Base-by-base conservation (phyloP, 2,329 filamentous ascomycete genomes). In the Aspergillus sergii region DNA sequence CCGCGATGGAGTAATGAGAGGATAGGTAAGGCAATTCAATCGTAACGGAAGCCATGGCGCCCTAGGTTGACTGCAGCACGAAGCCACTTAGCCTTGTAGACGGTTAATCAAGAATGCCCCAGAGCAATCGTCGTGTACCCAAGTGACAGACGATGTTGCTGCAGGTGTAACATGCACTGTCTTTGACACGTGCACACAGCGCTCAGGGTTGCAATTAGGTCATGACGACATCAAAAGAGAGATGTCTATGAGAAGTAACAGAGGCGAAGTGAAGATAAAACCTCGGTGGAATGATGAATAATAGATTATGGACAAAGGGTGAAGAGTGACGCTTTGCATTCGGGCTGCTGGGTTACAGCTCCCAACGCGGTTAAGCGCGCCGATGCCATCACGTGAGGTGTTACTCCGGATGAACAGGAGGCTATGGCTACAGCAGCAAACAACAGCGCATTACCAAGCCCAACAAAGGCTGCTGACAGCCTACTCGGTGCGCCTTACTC, bases 1-100 rank as follows among this genome's bases (percentile, higher is more conserved):
- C 84, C 12, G 86, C 80, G 55, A 89, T 76, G 34, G 82, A 80
- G 72, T 85, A 88, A 69, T 86, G 86, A 58, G 83, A 82, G 66
- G 87, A 82, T 51, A 90, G 76, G 74, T 86, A 88, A 63, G 85
- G 82, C 58, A 86, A 76, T 76, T 89, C 86, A 43, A 89, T 75
- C 59, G 82, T 81, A 57, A 79, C 79, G 57, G 81, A 80, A 75
- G 84, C 86, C 87, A 89, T 89, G 69, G 57, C 71, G 59, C 58
- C 59, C 59, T 63, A 36, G 34, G 23, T 39, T 50, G 53, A 57
- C 65, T 55, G 64, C 62, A 69, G 66, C 65, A 65, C 62, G 46
- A 39, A 61, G 65, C 67, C 67, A 59, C 62, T 57, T 53, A 55
- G 51, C 58, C 23, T 53, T 16, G 4, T 36, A 12, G 11, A 57